phyloP scores from a whole-genome alignment of 2,329 filamentous ascomycete species.

The Diaporthe sp. region DNA sequence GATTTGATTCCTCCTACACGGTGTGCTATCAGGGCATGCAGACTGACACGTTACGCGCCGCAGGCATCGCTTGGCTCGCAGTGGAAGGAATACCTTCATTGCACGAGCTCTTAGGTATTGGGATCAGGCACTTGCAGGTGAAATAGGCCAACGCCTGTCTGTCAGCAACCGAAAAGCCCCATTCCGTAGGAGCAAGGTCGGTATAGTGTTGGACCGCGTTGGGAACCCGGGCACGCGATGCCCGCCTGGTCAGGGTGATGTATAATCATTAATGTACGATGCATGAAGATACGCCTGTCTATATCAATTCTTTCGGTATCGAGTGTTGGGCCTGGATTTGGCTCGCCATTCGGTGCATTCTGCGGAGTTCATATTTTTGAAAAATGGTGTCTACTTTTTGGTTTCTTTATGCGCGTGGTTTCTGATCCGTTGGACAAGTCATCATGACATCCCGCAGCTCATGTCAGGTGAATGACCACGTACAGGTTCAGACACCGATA shows the following conservation, averaged over 20 bases:
- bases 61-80: constrained; percentile 87
- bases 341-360: not conserved
- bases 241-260: not conserved
- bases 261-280: constrained; percentile 31
- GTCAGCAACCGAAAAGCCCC: not conserved
- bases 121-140: constrained; percentile 56
- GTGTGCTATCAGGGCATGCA: not conserved
- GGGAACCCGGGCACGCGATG: not conserved
- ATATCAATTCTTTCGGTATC: constrained; percentile 8
- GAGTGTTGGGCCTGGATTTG: not conserved
- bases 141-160: constrained; percentile 4
- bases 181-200: not conserved
- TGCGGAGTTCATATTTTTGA: not conserved
- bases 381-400: too few relatives aligned
- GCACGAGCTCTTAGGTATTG: constrained; percentile 73
- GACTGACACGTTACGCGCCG: not conserved
- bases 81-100: constrained; percentile 81
- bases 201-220: not conserved
- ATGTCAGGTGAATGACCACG: too few relatives aligned
- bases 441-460: not conserved
- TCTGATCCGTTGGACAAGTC: not conserved
- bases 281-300: constrained; percentile 29
- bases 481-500: not conserved
- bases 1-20: not conserved
- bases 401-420: not conserved